Base-by-base conservation (phyloP, 2,329 filamentous ascomycete genomes). In the Aspergillus ochraceus region DNA sequence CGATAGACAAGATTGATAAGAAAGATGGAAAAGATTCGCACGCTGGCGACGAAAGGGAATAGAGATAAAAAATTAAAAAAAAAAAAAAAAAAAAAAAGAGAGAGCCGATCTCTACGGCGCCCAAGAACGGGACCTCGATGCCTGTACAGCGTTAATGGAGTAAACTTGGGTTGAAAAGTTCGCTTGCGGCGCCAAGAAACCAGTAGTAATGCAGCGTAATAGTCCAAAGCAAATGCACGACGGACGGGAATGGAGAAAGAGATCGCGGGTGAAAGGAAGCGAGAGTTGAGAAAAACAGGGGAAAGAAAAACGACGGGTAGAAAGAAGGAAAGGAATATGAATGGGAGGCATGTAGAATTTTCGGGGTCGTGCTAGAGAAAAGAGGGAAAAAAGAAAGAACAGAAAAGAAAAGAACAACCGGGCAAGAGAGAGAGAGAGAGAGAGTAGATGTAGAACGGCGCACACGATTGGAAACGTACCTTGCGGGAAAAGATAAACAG, bases 171-270 rank as follows among this genome's bases (percentile, higher is more conserved):
- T 64, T 61, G 63, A 67, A 64, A 66, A 65, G 65, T 72, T 75
- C 71, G 72, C 71, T 73, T 74, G 69, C 65, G 60, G 63, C 68
- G 72, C 72, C 72, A 75, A 75, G 71, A 69, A 68, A 51, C 61
- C 60, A 66, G 64, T 71, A 65, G 60, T 64, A 64, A 59, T 62
- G 66, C 58, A 57, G 56, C 56, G 63, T 57, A 57, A 55, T 55
- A 55, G 47, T 60, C 53, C 53, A 61, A 30, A 60, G 54, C 56
- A 57, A 58, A 42, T 55, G 49, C 52, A 54, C 56, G 49, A 39
- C 49, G 52, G 55, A 47, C 22, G 17, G 42, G 57, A 55, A 47
- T 30, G 45, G 46, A 50, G 51, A 53, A 54, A 50, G 51, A 50
- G 50, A 51, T 51, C 42, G 22, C 14, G 47, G 39, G n/a, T 19